A percentile compares a stretch with the other conserved stretches of the same genome.
These are phyloP conservation scores for Fusarium haematococcum DNA, from an alignment of 2,329 filamentous ascomycete genomes.

Conservation along the genomic window DNA sequence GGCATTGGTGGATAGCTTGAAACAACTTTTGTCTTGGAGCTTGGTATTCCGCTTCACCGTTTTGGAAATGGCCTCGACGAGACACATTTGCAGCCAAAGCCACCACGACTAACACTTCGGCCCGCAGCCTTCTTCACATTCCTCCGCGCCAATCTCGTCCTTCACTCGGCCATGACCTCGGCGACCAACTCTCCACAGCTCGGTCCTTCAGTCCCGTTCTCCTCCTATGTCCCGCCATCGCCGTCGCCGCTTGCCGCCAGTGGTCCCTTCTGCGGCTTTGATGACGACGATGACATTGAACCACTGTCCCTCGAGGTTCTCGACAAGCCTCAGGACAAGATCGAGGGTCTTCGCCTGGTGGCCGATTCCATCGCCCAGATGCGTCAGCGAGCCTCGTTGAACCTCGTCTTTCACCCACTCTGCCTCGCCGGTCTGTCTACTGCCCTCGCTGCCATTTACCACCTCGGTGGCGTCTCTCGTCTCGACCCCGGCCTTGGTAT, in stretches of 20 bases:
- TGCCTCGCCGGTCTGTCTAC: constrained; percentile 61
- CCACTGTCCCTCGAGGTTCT: constrained; percentile 72
- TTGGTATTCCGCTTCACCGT: neutral
- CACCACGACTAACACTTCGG: constrained; percentile 31
- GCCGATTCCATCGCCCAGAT: constrained; percentile 88
- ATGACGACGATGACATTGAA: constrained; percentile 61
- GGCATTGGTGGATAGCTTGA: neutral
- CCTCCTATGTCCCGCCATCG: constrained; percentile 58
- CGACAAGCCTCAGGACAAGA: constrained; percentile 67
- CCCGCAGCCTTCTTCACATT: constrained; percentile 83
- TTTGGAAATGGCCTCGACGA: neutral
- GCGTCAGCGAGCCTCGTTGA: constrained; percentile 73
- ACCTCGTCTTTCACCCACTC: constrained; percentile 73
- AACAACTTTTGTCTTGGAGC: neutral
- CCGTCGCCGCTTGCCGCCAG: constrained; percentile 70
- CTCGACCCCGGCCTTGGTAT: constrained; percentile 66
- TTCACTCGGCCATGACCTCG: constrained; percentile 72
- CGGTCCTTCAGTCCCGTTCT: constrained; percentile 57
- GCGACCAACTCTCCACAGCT: constrained; percentile 74
- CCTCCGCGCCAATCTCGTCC: constrained; percentile 81
- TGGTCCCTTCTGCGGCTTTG: constrained; percentile 65
- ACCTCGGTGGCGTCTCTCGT: constrained; percentile 58
- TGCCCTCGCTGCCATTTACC: constrained; percentile 58
- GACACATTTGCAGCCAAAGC: constrained; percentile 1
- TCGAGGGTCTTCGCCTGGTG: constrained; percentile 77